Conservation (phyloP, 208 protist species). For the Crithidia sp. region DNA sequence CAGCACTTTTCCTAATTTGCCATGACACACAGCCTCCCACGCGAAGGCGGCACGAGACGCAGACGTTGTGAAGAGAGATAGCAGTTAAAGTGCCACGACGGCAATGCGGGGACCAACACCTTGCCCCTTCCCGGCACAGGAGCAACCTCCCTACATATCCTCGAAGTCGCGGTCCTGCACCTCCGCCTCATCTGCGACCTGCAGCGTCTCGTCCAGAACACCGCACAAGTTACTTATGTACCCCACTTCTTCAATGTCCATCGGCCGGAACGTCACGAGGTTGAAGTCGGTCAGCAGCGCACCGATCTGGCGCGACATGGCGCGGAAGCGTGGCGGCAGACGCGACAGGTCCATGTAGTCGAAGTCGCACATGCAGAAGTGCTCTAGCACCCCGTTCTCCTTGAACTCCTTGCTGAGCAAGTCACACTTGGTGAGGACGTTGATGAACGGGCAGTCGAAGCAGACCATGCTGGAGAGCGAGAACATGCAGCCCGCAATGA, state of each 20-base stretch:
- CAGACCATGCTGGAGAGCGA: slow-evolving; percentile 91
- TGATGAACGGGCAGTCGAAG: slow-evolving; percentile 93
- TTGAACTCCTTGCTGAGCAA: slow-evolving; percentile 75
- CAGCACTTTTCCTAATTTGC: too few relatives aligned
- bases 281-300: slow-evolving; percentile 82
- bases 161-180: slow-evolving; percentile 73
- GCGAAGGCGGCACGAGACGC: too few relatives aligned
- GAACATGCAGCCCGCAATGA: slow-evolving; percentile 90
- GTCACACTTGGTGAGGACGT: slow-evolving; percentile 92
- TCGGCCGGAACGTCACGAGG: slow-evolving; percentile 82
- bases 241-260: slow-evolving; percentile 73
- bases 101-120: too few relatives aligned
- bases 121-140: neutral
- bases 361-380: slow-evolving; percentile 91
- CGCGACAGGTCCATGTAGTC: slow-evolving; percentile 78
- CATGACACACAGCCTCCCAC: too few relatives aligned
- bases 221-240: slow-evolving; percentile 79
- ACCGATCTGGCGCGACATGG: slow-evolving; percentile 73
- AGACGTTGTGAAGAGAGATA: too few relatives aligned
- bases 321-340: slow-evolving; percentile 63
- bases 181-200: slow-evolving; percentile 88
- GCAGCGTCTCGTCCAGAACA: slow-evolving; percentile 82
- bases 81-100: too few relatives aligned
- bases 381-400: slow-evolving; percentile 70
- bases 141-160: neutral